Evolutionary conservation across 139 green algal genomes (phyloP), one percentile per base, ranked within the genome.

Genomic region (Chlorella sorokiniana): DNA sequence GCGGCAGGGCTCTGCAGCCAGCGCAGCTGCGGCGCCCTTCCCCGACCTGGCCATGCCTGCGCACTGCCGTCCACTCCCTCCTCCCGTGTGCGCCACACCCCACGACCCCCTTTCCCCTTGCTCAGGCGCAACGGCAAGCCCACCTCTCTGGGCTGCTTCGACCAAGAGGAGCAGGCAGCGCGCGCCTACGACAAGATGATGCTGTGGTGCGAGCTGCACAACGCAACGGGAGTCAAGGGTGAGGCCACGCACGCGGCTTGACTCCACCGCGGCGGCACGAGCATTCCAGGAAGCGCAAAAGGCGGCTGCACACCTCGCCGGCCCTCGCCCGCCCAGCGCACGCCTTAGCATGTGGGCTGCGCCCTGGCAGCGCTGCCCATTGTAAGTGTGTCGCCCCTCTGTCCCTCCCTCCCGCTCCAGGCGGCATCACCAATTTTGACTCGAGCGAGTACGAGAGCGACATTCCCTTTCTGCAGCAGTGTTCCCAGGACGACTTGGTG

Each of bases 181-280:
- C 87, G 91, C 9, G 94, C 94, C 1, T 98, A 98, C 85, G 94
- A 98, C 90, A 94, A 94, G 81, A 98, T 98, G 94, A 97, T 96
- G 94, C 86, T 98, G 64, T 98, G 94, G 94, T 96, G 92, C 79
- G 93, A 97, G 86, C 88, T 98, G 76, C 93, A 97, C 84, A 88
- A 92, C 40, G 87, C 78, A 51, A 69, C 78, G 33, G 89, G 90
- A 48, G 71, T 93, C 31, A 97, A 98, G 84, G 88, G 90, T 31
- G 48, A 56, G 48, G 48, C 48, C 16, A 16, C 48, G 11, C 14
- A 11, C 16, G 48, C 48, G 11, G 48, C 48, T 56, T 11, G 16
- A 16, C 14, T 56, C 16, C 14, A 56, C 14, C 48, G 48, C n/a
- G 48, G 48, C 16, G 48, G 48, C 48, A 56, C 14, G 14, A 56